phyloP scores from a whole-genome alignment of 352 stramenopile species.

The Pythium myriotylum region DNA sequence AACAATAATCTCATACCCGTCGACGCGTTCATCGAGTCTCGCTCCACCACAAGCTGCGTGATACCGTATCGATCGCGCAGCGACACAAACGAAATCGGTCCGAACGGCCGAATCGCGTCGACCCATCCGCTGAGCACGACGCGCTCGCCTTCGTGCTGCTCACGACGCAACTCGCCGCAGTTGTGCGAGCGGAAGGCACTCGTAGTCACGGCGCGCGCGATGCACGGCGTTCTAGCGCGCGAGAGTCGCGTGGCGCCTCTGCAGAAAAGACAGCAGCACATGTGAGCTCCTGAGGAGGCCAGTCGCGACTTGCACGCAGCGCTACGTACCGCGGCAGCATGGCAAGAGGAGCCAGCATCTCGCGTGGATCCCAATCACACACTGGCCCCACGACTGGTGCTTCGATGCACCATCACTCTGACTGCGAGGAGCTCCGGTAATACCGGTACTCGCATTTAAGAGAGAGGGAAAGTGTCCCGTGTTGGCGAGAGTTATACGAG shows the following conservation, averaged over 20 bases:
- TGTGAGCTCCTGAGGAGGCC: no score
- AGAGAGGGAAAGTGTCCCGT: no score
- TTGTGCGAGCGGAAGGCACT: slow-evolving; percentile 74
- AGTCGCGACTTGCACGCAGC: no score
- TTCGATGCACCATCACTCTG: slow-evolving; percentile 20
- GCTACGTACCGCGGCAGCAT: slow-evolving; percentile 24
- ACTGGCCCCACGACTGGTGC: no score
- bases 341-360: slow-evolving; percentile 22
- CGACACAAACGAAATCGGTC: slow-evolving; percentile 80
- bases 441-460: no score
- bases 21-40: slow-evolving; percentile 44
- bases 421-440: slow-evolving; percentile 2
- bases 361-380: not conserved
- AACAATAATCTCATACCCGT: slow-evolving; percentile 42
- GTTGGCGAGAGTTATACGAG: no score
- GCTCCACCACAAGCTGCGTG: slow-evolving; percentile 82
- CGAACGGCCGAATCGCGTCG: slow-evolving; percentile 73
- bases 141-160: slow-evolving; percentile 44
- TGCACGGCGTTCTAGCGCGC: not conserved
- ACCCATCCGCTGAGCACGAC: slow-evolving; percentile 84
- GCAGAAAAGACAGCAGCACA: no score
- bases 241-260: slow-evolving; percentile 14
- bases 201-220: slow-evolving; percentile 11
- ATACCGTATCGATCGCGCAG: slow-evolving; percentile 79
- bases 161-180: slow-evolving; percentile 65